Base-by-base conservation (phyloP, 2,329 filamentous ascomycete genomes). In the Ceratocystis cacaofunesta region DNA sequence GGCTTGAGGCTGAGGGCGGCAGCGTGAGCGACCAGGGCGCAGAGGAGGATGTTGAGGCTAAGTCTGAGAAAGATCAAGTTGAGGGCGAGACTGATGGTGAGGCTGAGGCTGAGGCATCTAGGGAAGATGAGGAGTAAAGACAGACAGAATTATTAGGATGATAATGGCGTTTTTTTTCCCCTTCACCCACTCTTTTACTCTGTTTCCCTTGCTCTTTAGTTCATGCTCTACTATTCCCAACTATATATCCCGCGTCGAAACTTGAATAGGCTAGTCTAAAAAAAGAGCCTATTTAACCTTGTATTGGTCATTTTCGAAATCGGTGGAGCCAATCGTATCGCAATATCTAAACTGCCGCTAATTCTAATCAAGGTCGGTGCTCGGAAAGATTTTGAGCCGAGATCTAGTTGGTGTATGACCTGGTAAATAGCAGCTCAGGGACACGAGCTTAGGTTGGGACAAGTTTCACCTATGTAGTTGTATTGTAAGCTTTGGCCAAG, bases 1-100 rank as follows among this genome's bases (percentile, higher is more conserved):
- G 82, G 72, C 74, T 96, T 68, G 94, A 97, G 78, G 83, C 81
- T 67, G 86, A 91, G 70, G 88, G 88, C 70, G 68, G 71, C 70
- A 67, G 70, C 70, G 57, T 63, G 60, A 68, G 70, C 70, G 69
- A 71, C 70, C 66, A 72, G 46, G 25, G 70, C 25, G 63, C 43
- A 70, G 58, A 70, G 68, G 52, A 67, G 70, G 69, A 71, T 71
- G 58, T 69, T 67, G 55, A 68, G 71, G 44, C 69, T 69, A 22
- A 70, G 58, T 62, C 61, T 64, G 41, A 71, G 52, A 64, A 19
- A 8, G 63, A 48, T 15, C 64, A 65, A 30, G 61, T 32, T 41
- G 63, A 61, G 3, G 46, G 43, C 43, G 60, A 62, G 28, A 60
- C 25, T 36, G 19, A 25, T 8, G 10, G 10, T 1, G 19, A 58